phyloP scores from a whole-genome alignment of 257 asterid genomes.

The Salvia hispanica region DNA sequence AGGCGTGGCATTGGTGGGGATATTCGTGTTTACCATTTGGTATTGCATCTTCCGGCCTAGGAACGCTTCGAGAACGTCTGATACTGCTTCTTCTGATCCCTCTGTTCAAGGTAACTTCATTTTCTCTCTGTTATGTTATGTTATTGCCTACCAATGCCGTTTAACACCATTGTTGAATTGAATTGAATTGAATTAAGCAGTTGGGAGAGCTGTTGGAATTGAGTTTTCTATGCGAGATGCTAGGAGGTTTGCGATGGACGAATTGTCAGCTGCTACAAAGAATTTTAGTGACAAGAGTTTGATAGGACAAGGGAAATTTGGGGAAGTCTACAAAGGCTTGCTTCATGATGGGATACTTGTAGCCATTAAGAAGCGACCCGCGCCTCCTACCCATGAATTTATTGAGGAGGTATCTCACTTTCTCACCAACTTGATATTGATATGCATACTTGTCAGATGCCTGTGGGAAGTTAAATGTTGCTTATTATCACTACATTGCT shows the following conservation, averaged over 20 bases:
- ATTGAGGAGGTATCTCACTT: conserved; percentile 64
- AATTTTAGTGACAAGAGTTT: conserved; percentile 68
- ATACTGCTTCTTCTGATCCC: conserved; percentile 84
- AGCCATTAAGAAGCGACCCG: conserved; percentile 71
- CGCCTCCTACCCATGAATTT: conserved; percentile 66
- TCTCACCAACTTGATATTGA: neutral
- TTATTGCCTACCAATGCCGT: neutral
- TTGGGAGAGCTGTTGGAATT: conserved; percentile 56
- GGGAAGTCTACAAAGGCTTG: conserved; percentile 90
- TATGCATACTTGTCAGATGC: too few relatives aligned
- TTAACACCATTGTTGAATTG: conserved; percentile 7
- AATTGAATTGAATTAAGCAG: conserved; percentile 41
- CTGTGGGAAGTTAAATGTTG: too few relatives aligned
- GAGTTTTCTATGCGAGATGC: conserved; percentile 72
- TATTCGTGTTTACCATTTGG: conserved; percentile 52
- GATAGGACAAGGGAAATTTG: conserved; percentile 87
- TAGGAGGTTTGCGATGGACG: conserved; percentile 67
- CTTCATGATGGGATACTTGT: conserved; percentile 91
- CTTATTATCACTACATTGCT: too few relatives aligned
- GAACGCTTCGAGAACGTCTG: conserved; percentile 66
- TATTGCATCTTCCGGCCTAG: conserved; percentile 55
- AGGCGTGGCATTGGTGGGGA: conserved; percentile 81
- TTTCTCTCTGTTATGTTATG: too few relatives aligned
- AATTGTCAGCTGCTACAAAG: conserved; percentile 70
- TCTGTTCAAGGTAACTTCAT: conserved; percentile 59